phyloP scores from a whole-genome alignment of 2,329 filamentous ascomycete species.

The Sphaerulina populicola region DNA sequence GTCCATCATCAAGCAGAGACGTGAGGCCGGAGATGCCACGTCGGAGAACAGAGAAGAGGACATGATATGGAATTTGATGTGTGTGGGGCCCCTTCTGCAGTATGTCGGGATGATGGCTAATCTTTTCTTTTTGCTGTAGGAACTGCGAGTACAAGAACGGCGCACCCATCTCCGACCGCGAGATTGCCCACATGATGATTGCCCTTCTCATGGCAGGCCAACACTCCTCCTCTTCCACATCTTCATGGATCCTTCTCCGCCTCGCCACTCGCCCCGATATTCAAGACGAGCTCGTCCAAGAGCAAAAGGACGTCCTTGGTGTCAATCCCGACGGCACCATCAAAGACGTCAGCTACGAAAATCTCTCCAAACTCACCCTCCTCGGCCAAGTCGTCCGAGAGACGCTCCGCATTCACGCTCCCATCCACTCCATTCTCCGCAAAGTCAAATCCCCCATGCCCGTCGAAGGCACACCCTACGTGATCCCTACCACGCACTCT shows the following conservation, averaged over 20 bases:
- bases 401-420: conserved; percentile 80
- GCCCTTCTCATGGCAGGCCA: conserved; percentile 86
- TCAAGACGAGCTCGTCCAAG: conserved; percentile 70
- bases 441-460: conserved; percentile 83
- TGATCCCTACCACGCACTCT: conserved; percentile 70
- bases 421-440: conserved; percentile 91
- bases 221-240: conserved; percentile 77
- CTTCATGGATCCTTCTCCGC: conserved; percentile 75
- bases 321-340: conserved; percentile 48
- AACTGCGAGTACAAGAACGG: conserved; percentile 77
- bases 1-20: conserved; percentile 68
- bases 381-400: conserved; percentile 83
- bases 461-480: conserved; percentile 71
- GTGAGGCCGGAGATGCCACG: conserved; percentile 39
- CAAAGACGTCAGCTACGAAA: conserved; percentile 66
- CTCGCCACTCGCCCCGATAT: conserved; percentile 70
- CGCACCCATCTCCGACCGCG: conserved; percentile 66
- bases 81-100: not conserved
- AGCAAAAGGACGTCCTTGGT: conserved; percentile 68
- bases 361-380: conserved; percentile 68
- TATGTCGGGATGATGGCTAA: not conserved
- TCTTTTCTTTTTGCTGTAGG: not conserved
- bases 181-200: conserved; percentile 91
- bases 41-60: conserved; percentile 44
- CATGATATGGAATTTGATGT: conserved; percentile 86